Evolutionary conservation across 805 yeast species (phyloP), one percentile per base, ranked within the genome.

Genomic region (Wickerhamiella spandovensis): DNA sequence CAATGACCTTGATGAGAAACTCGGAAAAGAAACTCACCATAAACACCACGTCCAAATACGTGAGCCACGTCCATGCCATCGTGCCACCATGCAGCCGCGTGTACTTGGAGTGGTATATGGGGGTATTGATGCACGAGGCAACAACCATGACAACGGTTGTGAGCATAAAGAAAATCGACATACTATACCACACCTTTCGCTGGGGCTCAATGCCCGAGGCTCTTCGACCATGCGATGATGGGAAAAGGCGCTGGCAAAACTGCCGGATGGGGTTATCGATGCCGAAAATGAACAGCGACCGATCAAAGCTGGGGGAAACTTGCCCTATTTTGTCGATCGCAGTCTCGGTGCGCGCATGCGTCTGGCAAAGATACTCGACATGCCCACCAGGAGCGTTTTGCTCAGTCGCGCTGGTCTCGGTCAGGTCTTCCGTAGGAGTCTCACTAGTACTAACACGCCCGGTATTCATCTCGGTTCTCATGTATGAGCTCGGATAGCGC

Each of bases 51-150:
- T 87, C 95, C 24, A 75, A 56, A 56, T 70, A 72, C 7, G 77
- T 67, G 1, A 80, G 67, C 92, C 94, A 84, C 50, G 74, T 75
- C 75, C 77, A 75, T 1, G 61, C 51, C 0, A 41, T 13, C 56
- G 17, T 9, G 9, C 15, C 20, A 2, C 55, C 46, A 25, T 47
- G 37, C 45, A 42, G 8, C 45, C 52, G 43, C 30, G 55, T 43
- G 15, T 18, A 8, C 17, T 32, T 17, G 38, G 45, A 52, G 51
- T 81, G 67, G 62, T 77, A 81, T 4, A 88, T 58, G 0, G 97
- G 98, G 0, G 97, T 90, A 42, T 77, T 75, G 53, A 79, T 76
- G 63, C 96, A 87, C 0, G 95, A 84, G 9, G 79, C 65, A 1
- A 82, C 68, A 2, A 90, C 92, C 63, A 88, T 71, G 0, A 73